Evolutionary conservation across 23 red algal species (phyloP), one percentile per base, ranked within the genome.

Genomic region (Chondrus crispus): DNA sequence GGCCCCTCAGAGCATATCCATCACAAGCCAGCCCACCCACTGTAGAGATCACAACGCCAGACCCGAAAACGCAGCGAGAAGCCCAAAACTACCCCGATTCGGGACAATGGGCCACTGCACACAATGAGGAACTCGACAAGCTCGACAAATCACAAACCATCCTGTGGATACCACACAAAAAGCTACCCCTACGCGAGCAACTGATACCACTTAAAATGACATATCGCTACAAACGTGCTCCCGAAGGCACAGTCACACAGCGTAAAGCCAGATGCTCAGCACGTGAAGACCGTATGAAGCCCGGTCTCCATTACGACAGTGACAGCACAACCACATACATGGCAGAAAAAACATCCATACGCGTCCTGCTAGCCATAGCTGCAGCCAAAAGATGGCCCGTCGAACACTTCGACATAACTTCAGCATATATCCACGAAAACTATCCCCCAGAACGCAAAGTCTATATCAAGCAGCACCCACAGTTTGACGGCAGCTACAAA

Each of bases 381-480:
- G 74, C 74, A 16, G 11, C 11, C 13, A 18, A 80, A 14, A 32
- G 41, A 13, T 49, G 48, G 38, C 13, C 48, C 14, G 10, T 52
- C 74, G 33, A 51, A 18, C 74, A 80, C 55, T 49, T 87, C 38
- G 83, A 87, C 37, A 57, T 87, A 6, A 87, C 40, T 3, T 62
- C 83, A 4, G 60, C 62, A 46, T 87, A 72, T 32, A 35, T 52
- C 2, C 6, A 87, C 35, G 83, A 69, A 73, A 6, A 16, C 7
- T 83, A 39, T 40, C 7, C 30, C 45, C 49, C 29, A 55, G 64
- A 71, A 10, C 50, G 52, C 49, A 39, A 55, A 22, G 33, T 72
- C 4, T 72, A 3, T 51, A 39, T 87, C 45, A 42, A 51, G 26
- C 43, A 69, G 55, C 26, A 49, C 5, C 4, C 83, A 14, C 36